Conservation (phyloP, 2,329 filamentous ascomycete species). For the Colletotrichum cordylinicola region DNA sequence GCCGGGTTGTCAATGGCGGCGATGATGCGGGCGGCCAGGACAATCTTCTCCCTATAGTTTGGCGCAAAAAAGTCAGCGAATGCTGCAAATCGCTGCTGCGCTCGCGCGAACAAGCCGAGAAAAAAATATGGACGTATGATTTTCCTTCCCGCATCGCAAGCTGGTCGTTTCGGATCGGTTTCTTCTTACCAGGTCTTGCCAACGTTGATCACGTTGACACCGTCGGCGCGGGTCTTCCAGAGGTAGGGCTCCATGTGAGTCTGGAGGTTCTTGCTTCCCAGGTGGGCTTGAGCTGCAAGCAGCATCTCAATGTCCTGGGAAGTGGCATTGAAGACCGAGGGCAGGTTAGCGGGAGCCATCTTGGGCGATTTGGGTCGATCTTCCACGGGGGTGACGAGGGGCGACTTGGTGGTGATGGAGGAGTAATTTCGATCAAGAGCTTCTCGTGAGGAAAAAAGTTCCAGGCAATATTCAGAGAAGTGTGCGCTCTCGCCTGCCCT, state of each 20-base stretch:
- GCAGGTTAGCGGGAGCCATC: conserved; percentile 95
- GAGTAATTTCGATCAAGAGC: conserved; percentile 3
- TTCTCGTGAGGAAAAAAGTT: conserved; percentile 8
- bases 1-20: conserved; percentile 99
- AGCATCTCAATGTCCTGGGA: conserved; percentile 99
- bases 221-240: conserved; percentile 98
- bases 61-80: conserved; percentile 8
- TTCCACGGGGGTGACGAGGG: conserved; percentile 21
- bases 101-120: not conserved
- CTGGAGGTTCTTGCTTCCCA: conserved; percentile 99
- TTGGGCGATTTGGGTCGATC: conserved; percentile 49
- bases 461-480: not conserved
- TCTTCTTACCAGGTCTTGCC: conserved; percentile 97
- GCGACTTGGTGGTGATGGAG: conserved; percentile 28
- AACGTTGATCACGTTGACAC: conserved; percentile 99
- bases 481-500: conserved; percentile 1
- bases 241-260: conserved; percentile 99
- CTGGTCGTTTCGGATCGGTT: not conserved
- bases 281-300: conserved; percentile 93
- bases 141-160: not conserved
- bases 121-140: not conserved
- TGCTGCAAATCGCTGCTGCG: not conserved
- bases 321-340: conserved; percentile 95
- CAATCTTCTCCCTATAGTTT: conserved; percentile 91
- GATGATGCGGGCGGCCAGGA: conserved; percentile 98